Evolutionary conservation across 208 protist genomes (phyloP).

Genomic region (Polymyxa betae): DNA sequence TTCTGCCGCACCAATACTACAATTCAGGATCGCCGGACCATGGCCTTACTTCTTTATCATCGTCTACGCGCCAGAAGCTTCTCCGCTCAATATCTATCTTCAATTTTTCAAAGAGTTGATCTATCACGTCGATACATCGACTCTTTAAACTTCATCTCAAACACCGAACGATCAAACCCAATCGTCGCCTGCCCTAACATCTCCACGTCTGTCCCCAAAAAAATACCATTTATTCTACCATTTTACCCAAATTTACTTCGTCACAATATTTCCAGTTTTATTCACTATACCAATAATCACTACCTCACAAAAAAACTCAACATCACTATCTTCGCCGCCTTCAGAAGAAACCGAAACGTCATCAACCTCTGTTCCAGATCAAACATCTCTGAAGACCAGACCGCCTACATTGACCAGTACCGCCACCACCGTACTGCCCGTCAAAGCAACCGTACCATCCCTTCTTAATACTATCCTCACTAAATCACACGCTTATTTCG

Average conservation of each 20-base stretch:
- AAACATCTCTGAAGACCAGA: background rate
- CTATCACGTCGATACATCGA: background rate
- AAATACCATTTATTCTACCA: background rate
- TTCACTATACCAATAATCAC: background rate
- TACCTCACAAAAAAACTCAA: background rate
- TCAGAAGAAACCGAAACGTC: background rate
- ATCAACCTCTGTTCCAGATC: background rate
- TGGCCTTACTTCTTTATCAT: background rate
- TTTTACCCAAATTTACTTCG: background rate
- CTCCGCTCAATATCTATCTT: background rate
- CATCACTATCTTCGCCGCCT: background rate
- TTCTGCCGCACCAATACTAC: background rate
- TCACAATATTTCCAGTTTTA: background rate
- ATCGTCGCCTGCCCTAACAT: too few relatives aligned
- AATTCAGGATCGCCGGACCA: background rate
- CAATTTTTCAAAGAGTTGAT: background rate
- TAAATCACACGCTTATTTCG: too few relatives aligned
- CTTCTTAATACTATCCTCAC: too few relatives aligned
- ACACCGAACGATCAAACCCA: background rate
- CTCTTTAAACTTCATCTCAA: background rate
- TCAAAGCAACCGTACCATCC: too few relatives aligned
- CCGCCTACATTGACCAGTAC: background rate
- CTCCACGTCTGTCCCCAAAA: too few relatives aligned
- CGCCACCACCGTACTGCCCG: too few relatives aligned
- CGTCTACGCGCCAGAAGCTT: background rate